phyloP scores from a whole-genome alignment of 2,329 filamentous ascomycete species.

The Exophiala oligosperma region DNA sequence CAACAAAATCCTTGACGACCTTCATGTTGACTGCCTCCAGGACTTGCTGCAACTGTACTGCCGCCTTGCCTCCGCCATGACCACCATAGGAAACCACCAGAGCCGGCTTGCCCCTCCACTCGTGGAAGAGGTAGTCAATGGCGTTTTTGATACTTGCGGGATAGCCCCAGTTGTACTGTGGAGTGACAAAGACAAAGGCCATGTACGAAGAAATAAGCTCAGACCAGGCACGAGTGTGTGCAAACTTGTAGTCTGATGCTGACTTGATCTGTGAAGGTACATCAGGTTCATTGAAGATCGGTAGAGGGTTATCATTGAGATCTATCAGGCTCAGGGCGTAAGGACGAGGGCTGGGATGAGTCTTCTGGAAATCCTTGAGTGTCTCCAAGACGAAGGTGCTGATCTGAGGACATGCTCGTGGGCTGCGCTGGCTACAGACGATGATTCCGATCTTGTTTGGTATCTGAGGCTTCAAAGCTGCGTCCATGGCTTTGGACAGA shows the following conservation, averaged over 20 bases:
- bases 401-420: conserved; percentile 39
- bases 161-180: conserved; percentile 58
- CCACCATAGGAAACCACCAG: conserved; percentile 58
- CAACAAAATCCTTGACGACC: conserved; percentile 33
- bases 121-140: conserved; percentile 61
- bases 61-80: conserved; percentile 40
- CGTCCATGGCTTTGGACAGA: background rate
- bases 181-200: conserved; percentile 45
- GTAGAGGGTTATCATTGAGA: conserved; percentile 35
- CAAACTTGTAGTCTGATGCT: conserved; percentile 36
- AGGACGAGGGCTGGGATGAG: background rate
- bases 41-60: conserved; percentile 37
- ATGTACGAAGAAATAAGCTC: conserved; percentile 35
- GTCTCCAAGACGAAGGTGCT: conserved; percentile 35
- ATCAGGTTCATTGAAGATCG: conserved; percentile 41
- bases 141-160: conserved; percentile 61
- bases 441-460: conserved; percentile 36
- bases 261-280: conserved; percentile 39
- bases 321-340: conserved; percentile 35
- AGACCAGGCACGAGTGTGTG: conserved; percentile 41
- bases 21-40: conserved; percentile 39
- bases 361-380: conserved; percentile 15
- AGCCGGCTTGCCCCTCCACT: conserved; percentile 58
- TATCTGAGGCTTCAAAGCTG: background rate
- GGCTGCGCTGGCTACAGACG: conserved; percentile 37